Base-by-base conservation (phyloP, 345 rosid genomes). In the Triadica sebifera region DNA sequence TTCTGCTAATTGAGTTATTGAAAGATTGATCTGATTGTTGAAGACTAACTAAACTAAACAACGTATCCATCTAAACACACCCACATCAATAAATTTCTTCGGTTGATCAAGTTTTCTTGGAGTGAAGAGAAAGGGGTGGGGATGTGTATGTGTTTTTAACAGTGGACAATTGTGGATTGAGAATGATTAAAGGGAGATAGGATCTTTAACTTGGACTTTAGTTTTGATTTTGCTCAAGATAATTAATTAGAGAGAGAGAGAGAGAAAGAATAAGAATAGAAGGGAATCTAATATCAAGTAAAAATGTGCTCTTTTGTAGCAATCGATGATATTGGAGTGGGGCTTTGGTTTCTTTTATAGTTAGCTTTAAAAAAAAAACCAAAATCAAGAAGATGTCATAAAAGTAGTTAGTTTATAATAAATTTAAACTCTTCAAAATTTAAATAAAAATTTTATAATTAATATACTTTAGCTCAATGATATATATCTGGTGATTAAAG, bases 1-100 rank as follows among this genome's bases (percentile, higher is more conserved):
- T 94, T 79, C 88, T 84, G 85, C 95, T 87, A 2, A 79, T 75
- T 25, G 98, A 92, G 80, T 91, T 67, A 50, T 67, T 91, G 83
- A 89, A 81, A 72, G 93, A 89, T 75, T 89, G 94, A 81, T 94
- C 93, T 46, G 95, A 88, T 73, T 87, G 87, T 69, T 86, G 89
- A 69, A 89, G 90, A 85, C 82, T 91, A 20, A 91, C 93, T 52
- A 95, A 84, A 72, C 97, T 89, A 83, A 93, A 93, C 92, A 93
- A 86, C 69, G 99, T 93, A 90, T 95, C 98, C 99, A 94, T 90
- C 78, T 79, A 83, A 82, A 74, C 22, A 63, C n/a, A 84, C 87
- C 93, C 86, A 82, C 98, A 88, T 88, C 82, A 88, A 81, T 22
- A 29, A 29, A 29, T 29, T 29, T 29, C 34, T 29, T 29, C 34